Conservation (phyloP, 768 basidiomycete genomes). For the Boletus coccyginus region DNA sequence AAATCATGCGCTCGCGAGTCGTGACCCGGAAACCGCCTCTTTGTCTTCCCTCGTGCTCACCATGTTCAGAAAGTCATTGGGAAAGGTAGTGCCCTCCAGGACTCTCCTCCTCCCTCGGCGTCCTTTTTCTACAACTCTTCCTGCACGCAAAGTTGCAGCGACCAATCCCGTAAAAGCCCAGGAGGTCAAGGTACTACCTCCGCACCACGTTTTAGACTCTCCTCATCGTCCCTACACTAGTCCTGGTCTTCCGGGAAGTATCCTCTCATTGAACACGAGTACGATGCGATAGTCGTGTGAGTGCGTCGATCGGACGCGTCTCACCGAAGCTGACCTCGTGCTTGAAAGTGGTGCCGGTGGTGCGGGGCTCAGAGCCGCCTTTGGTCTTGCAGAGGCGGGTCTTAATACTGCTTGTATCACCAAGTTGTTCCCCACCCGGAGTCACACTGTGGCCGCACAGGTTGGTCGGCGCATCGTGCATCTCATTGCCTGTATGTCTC, state of each 20-base stretch:
- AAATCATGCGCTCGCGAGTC: conserved; percentile 21
- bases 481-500: not conserved
- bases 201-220: conserved; percentile 2
- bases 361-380: conserved; percentile 96
- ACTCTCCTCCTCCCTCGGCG: conserved; percentile 49
- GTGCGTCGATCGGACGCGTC: conserved; percentile 33
- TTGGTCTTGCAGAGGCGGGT: conserved; percentile 96
- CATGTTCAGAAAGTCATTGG: conserved; percentile 69
- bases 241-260: conserved; percentile 86
- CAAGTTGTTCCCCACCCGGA: conserved; percentile 97
- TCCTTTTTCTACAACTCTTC: conserved; percentile 64
- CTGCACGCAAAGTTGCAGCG: conserved; percentile 58
- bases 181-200: conserved; percentile 64
- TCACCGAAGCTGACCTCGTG: conserved; percentile 11
- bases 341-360: conserved; percentile 86
- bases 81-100: conserved; percentile 32
- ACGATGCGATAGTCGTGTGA: conserved; percentile 97
- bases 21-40: conserved; percentile 16
- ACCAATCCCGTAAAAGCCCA: conserved; percentile 77
- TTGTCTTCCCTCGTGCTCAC: conserved; percentile 15
- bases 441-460: conserved; percentile 98
- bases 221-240: conserved; percentile 33
- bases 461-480: conserved; percentile 35
- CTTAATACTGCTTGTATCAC: conserved; percentile 99
- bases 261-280: conserved; percentile 97